A percentile compares a stretch with the other conserved stretches of the same genome.
These are phyloP conservation scores for Suillus luteus DNA, from an alignment of 768 basidiomycete genomes.

Conservation along the genomic window DNA sequence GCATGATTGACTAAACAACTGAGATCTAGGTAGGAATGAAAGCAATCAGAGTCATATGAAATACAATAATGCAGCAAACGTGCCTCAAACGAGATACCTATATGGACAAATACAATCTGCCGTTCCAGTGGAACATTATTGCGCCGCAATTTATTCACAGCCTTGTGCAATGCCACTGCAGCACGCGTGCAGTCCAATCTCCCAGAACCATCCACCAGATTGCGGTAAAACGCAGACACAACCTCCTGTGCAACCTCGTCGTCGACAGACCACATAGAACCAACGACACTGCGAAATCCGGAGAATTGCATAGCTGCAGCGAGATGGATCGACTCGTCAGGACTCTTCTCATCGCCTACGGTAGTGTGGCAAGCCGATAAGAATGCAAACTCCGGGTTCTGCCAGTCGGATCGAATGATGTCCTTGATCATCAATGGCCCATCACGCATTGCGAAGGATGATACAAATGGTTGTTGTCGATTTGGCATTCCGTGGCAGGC, in stretches of 20 bases:
- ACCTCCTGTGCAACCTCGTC: slow-evolving; percentile 5
- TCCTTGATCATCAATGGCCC: slow-evolving; percentile 3
- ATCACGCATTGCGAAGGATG: too few species aligned
- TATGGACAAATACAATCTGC: slow-evolving; percentile 12
- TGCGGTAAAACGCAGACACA: slow-evolving; percentile 5
- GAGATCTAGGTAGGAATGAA: too few species aligned
- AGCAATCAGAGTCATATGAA: too few species aligned
- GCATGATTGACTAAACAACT: too few species aligned
- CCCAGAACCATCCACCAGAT: neutral
- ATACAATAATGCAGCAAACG: neutral
- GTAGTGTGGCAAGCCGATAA: slow-evolving; percentile 30
- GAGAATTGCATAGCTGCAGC: slow-evolving; percentile 26
- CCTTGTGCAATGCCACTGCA: slow-evolving; percentile 10
- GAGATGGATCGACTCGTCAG: slow-evolving; percentile 25
- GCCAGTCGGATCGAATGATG: slow-evolving; percentile 14
- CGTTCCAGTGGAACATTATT: slow-evolving; percentile 9
- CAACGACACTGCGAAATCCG: slow-evolving; percentile 26
- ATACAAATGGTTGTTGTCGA: slow-evolving; percentile 15
- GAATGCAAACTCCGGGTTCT: slow-evolving; percentile 21
- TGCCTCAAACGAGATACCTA: neutral
- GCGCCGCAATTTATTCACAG: neutral
- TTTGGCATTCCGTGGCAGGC: slow-evolving; percentile 41
- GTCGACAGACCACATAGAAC: slow-evolving; percentile 24
- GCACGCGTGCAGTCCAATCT: slow-evolving; percentile 8
- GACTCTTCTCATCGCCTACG: slow-evolving; percentile 14